Evolutionary conservation across 2,329 filamentous ascomycete species (phyloP), one percentile per base, ranked within the genome.

Genomic region (Fusarium hainanense): DNA sequence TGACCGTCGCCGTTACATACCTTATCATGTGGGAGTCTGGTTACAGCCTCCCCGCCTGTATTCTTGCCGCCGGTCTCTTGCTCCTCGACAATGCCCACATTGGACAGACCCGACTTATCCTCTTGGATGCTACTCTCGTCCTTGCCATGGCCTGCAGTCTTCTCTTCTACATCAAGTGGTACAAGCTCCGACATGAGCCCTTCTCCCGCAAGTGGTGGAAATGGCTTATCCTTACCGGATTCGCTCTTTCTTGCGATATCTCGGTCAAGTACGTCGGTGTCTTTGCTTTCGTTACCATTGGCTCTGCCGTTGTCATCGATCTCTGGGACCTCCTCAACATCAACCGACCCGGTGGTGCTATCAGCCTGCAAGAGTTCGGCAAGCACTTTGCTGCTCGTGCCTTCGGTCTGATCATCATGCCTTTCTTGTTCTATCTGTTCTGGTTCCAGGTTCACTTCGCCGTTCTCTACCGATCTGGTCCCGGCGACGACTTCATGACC

Each of bases 371-470:
- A 50, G 87, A 92, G 43, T 98, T 98, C 78, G 88, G 86, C 71
- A 95, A 97, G 83, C 96, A 99, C 82, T 97, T 99, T 78, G 88
- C 84, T 41, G 96, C 96, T 68, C 92, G 96, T 54, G 88, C 90
- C n/a, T 84, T 97, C 69, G 94, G 92, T 16, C 85, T 99, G 58
- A 93, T 98, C 74, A 79, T 97, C 72, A 88, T 98, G 72, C 96
- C 96, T 16, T 98, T 99, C 85, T 85, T 98, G 77, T 97, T 99
- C 82, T 99, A 99, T 82, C 88, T 99, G 48, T 98, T 99, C 87
- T 99, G 96, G 96, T 99, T 99, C 90, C 96, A 99, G 86, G 94
- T 99, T 30, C 96, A 99, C 83, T 99, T 99, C 80, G 87, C 93
- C 46, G 93, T 99, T 75, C 87, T 99, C 68, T 91, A 84, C 71